Conservation (phyloP, 1,139 yeast species). For the Blastobotrys apis region DNA sequence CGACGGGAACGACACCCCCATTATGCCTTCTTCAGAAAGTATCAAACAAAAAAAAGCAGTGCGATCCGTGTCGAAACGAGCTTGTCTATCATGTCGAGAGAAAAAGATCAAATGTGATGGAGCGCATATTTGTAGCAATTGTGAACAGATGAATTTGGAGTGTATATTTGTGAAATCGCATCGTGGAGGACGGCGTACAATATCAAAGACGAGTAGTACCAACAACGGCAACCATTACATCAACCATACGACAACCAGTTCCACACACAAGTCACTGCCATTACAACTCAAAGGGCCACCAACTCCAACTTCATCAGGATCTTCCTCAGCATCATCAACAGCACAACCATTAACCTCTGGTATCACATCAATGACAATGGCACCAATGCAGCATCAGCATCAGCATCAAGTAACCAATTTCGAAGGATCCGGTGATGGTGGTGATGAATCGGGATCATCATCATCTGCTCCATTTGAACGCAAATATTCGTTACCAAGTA, state of each 20-base stretch:
- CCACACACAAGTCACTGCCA: not conserved
- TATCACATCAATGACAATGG: not conserved
- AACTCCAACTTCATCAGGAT: constrained; percentile 1
- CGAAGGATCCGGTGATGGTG: too few relatives aligned
- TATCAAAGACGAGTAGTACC: constrained; percentile 23
- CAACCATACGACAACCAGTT: not conserved
- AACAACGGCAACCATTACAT: not conserved
- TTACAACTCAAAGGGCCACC: not conserved
- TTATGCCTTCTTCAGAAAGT: too few relatives aligned
- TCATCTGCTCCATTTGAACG: not conserved
- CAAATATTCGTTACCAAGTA: not conserved
- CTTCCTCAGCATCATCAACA: not conserved
- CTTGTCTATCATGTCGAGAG: constrained; percentile 59
- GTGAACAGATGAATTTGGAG: constrained; percentile 45
- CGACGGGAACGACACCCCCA: too few relatives aligned
- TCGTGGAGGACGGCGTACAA: constrained; percentile 53
- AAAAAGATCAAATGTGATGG: constrained; percentile 64
- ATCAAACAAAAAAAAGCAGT: constrained; percentile 27
- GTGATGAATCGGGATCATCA: too few relatives aligned
- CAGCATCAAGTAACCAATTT: not conserved
- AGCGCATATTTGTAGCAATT: constrained; percentile 46
- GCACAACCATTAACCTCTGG: not conserved
- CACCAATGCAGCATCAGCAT: constrained; percentile 7
- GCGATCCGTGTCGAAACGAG: constrained; percentile 52
- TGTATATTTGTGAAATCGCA: constrained; percentile 58